These are phyloP conservation scores for Penicillium sp. DNA, from an alignment of 2,329 filamentous ascomycete genomes.

Conservation along the genomic window DNA sequence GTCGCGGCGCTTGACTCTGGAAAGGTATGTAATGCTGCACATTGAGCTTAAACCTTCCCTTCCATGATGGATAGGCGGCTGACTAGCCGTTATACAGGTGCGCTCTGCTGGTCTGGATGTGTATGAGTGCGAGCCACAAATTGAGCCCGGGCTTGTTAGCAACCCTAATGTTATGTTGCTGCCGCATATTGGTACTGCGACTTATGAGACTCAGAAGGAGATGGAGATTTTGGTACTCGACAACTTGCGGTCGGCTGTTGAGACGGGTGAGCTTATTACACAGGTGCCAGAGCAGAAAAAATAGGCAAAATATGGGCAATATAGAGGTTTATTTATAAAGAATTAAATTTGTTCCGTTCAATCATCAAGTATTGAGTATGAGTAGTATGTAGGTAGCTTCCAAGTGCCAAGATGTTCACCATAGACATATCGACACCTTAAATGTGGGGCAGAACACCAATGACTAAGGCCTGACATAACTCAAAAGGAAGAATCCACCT, in stretches of 20 bases:
- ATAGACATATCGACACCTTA: background rate
- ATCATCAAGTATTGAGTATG: background rate
- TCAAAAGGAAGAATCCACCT: background rate
- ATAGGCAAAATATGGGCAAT: constrained; percentile 6
- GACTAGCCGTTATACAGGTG: constrained; percentile 26
- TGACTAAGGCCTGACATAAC: constrained; percentile 16
- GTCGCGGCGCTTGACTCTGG: constrained; percentile 45
- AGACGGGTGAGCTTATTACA: constrained; percentile 58
- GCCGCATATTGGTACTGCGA: constrained; percentile 60
- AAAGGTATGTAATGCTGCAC: constrained; percentile 32
- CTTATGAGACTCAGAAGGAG: constrained; percentile 59
- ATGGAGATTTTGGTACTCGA: constrained; percentile 61
- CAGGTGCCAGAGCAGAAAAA: constrained; percentile 59
- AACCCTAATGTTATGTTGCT: constrained; percentile 52
- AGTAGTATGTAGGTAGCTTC: background rate
- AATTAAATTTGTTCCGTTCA: background rate
- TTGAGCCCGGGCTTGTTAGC: constrained; percentile 48
- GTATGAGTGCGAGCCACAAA: constrained; percentile 46
- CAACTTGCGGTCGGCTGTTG: constrained; percentile 56
- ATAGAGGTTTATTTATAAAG: background rate
- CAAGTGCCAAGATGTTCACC: background rate
- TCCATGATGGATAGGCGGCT: background rate
- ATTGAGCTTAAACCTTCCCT: background rate
- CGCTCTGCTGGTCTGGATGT: constrained; percentile 47
- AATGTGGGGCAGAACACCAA: background rate